Evolutionary conservation across 371 early-diverging fungal species (phyloP), one percentile per base, ranked within the genome.

Genomic region (Actinomortierella wolfii): DNA sequence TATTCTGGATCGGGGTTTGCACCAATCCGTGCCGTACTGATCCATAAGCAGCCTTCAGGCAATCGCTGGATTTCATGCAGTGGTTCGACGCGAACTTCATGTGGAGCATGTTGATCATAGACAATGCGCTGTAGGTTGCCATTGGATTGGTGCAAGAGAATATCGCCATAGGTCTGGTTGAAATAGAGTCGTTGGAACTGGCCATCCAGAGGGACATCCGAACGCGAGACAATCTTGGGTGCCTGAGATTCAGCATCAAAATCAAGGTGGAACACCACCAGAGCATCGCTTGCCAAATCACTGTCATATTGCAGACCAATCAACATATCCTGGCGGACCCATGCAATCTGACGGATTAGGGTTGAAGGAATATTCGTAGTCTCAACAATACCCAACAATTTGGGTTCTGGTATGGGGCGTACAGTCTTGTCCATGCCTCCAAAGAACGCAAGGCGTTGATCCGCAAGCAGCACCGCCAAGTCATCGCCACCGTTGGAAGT

Each of bases 21-120:
- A 23, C 84, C 86, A 15, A 87, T 64, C 53, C 77, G 68, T n/a
- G 81, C 76, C 0, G 85, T 81, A 4, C 83, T 83, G 61, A 93
- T 81, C 89, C 91, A 90, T 7, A 84, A 79, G 61, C 92, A 91
- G 23, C 83, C 78, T 20, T 79, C 79, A 26, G 90, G 85, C 46
- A 93, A 61, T 45, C 43, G 45, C 2, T 58, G 56, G 23, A 67
- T 41, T 20, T 73, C 59, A 20, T 65, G 28, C 29, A 29, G 55
- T 24, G 69, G 62, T 20, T 47, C 41, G 47, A 64, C 69, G 9
- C 65, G 57, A 40, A 49, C 60, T 6, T 58, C 53, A 54, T 34
- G 34, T 11, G 4, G 34, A 4, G 4, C 7, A 4, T 34, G 7
- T 11, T 34, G 7, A 23, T 56, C 42, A 34, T 67, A 9, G 23